Evolutionary conservation across 805 yeast species (phyloP).

Genomic region (Kodamaea hsintzibuensis): DNA sequence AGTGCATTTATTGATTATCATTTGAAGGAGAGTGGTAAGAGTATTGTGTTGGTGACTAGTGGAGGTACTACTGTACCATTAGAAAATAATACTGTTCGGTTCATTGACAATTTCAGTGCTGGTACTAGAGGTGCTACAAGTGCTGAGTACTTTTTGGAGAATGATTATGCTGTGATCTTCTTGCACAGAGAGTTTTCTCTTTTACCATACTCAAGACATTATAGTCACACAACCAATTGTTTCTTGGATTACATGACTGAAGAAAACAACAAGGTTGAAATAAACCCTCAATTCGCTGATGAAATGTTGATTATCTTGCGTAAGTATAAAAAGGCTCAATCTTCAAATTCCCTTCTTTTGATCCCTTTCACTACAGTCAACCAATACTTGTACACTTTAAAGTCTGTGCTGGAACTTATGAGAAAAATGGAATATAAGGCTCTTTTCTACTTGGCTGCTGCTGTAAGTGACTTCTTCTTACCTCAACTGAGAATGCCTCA

Average conservation of each 20-base stretch:
- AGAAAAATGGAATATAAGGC: constrained; percentile 57
- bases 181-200: constrained; percentile 90
- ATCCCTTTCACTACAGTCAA: constrained; percentile 94
- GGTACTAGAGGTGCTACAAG: constrained; percentile 98
- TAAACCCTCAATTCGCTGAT: constrained; percentile 58
- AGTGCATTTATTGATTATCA: constrained; percentile 63
- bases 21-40: constrained; percentile 37
- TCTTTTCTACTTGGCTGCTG: constrained; percentile 90
- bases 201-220: constrained; percentile 89
- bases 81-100: constrained; percentile 94
- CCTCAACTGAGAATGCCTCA: constrained; percentile 85
- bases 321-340: constrained; percentile 54
- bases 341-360: constrained; percentile 54
- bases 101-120: constrained; percentile 95
- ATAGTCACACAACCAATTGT: constrained; percentile 79
- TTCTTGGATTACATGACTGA: constrained; percentile 81
- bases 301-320: constrained; percentile 61
- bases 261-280: constrained; percentile 54
- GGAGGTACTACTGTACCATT: constrained; percentile 99
- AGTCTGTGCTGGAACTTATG: constrained; percentile 61
- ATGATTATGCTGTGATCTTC: constrained; percentile 90
- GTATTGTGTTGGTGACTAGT: constrained; percentile 81
- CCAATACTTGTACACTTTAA: constrained; percentile 85
- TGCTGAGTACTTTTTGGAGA: constrained; percentile 84
- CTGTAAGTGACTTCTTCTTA: constrained; percentile 93